phyloP scores from a whole-genome alignment of 352 stramenopile species.

The Pythium phragmitis region DNA sequence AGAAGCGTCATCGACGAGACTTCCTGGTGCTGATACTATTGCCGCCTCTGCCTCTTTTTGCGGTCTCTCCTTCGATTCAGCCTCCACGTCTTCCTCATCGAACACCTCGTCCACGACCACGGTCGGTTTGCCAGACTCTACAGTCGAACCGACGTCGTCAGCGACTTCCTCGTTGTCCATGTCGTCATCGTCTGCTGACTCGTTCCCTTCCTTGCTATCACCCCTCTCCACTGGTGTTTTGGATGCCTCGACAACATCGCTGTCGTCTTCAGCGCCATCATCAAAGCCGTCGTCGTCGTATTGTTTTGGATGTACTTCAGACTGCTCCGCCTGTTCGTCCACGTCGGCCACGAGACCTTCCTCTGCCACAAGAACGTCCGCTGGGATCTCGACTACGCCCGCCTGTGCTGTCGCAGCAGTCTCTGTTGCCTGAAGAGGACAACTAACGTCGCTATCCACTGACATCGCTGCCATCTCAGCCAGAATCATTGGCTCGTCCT shows the following conservation, averaged over 20 bases:
- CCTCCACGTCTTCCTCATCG: not conserved
- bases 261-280: not conserved
- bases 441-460: no score
- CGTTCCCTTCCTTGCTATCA: not conserved
- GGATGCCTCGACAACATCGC: not conserved
- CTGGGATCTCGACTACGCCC: not conserved
- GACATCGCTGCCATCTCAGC: not conserved
- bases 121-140: not conserved
- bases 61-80: not conserved
- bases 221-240: not conserved
- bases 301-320: slow-evolving; percentile 7
- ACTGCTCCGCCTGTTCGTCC: not conserved
- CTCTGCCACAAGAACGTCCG: not conserved
- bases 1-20: no score
- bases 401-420: no score
- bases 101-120: not conserved
- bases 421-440: no score
- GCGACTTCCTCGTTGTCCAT: not conserved
- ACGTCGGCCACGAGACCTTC: not conserved
- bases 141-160: not conserved
- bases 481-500: not conserved
- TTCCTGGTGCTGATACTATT: no score
- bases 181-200: not conserved
- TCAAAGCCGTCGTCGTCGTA: slow-evolving; percentile 18
- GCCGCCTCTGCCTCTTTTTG: not conserved